Evolutionary conservation across 108 stramenopile species (phyloP).

Genomic region (Heterococcus sp.): DNA sequence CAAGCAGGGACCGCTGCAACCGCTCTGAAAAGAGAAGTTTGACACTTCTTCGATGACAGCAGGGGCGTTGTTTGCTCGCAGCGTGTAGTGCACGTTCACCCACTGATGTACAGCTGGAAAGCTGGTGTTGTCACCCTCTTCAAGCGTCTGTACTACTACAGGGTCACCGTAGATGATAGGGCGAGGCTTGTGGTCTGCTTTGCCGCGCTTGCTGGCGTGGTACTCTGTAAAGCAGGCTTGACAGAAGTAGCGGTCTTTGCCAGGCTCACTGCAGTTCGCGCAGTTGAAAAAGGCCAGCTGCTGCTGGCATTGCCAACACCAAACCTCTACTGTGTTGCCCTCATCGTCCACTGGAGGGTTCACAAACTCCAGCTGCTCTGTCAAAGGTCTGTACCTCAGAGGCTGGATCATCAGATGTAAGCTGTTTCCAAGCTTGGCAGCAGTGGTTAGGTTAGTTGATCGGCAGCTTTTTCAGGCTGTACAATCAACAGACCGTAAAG

Average conservation of each 20-base stretch:
- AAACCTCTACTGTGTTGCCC: too few relatives aligned
- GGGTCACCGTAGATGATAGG: slow-evolving; percentile 26
- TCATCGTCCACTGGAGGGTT: background rate
- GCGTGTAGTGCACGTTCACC: slow-evolving; percentile 31
- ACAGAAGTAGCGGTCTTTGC: slow-evolving; percentile 10
- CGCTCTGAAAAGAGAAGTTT: slow-evolving; percentile 32
- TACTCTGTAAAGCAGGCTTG: slow-evolving; percentile 24
- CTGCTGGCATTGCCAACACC: slow-evolving; percentile 32
- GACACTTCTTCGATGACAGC: slow-evolving; percentile 5
- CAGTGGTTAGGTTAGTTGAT: too few relatives aligned
- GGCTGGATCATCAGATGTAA: slow-evolving; percentile 21
- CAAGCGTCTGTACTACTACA: slow-evolving; percentile 29
- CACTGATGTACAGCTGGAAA: slow-evolving; percentile 32
- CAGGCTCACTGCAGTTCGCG: slow-evolving; percentile 13
- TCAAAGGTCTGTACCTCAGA: slow-evolving; percentile 20
- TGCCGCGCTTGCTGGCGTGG: slow-evolving; percentile 16
- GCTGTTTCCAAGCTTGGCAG: too few relatives aligned
- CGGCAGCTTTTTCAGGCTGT: too few relatives aligned
- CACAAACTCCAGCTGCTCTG: slow-evolving; percentile 31
- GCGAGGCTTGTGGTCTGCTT: slow-evolving; percentile 31
- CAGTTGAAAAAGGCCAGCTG: slow-evolving; percentile 16
- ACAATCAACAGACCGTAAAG: too few relatives aligned
- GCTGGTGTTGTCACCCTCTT: slow-evolving; percentile 16
- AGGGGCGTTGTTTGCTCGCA: slow-evolving; percentile 11
- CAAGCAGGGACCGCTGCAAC: slow-evolving; percentile 35